phyloP scores from a whole-genome alignment of 495 filamentous ascomycete genomes.

The Neurospora tetraspora region DNA sequence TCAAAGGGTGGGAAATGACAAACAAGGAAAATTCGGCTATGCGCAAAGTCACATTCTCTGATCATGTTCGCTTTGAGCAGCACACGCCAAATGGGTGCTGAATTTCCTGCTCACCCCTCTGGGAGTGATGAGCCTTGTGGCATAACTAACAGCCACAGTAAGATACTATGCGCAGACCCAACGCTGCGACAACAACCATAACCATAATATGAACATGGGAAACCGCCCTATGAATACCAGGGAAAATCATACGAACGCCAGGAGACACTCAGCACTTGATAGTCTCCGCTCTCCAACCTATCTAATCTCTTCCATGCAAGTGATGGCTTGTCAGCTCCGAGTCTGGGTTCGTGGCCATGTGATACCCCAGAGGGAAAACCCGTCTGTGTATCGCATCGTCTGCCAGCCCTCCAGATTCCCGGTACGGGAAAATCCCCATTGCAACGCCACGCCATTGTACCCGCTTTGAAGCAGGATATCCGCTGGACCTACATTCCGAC shows the following conservation, averaged over 20 bases:
- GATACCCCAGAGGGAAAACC: background rate
- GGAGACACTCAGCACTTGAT: slow-evolving; percentile 47
- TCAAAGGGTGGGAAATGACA: background rate
- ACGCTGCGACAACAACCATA: background rate
- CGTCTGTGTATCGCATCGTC: background rate
- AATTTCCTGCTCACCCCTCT: background rate
- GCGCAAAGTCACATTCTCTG: background rate
- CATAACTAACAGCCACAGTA: too few relatives aligned
- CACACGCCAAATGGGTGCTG: background rate
- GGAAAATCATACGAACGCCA: slow-evolving; percentile 15
- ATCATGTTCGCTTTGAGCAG: background rate
- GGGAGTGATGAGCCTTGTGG: background rate
- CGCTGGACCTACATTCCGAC: background rate
- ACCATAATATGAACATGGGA: slow-evolving; percentile 2
- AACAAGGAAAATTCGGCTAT: background rate
- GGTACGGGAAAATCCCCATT: background rate
- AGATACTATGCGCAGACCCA: background rate
- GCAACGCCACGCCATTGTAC: background rate
- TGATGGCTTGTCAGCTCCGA: background rate
- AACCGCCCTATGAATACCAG: background rate
- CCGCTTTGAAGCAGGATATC: background rate
- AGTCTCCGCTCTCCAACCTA: slow-evolving; percentile 21
- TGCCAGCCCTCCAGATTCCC: background rate
- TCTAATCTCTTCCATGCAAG: background rate
- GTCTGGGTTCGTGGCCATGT: background rate